Conservation (phyloP, 108 stramenopile genomes). For the Bacterosira constricta region DNA sequence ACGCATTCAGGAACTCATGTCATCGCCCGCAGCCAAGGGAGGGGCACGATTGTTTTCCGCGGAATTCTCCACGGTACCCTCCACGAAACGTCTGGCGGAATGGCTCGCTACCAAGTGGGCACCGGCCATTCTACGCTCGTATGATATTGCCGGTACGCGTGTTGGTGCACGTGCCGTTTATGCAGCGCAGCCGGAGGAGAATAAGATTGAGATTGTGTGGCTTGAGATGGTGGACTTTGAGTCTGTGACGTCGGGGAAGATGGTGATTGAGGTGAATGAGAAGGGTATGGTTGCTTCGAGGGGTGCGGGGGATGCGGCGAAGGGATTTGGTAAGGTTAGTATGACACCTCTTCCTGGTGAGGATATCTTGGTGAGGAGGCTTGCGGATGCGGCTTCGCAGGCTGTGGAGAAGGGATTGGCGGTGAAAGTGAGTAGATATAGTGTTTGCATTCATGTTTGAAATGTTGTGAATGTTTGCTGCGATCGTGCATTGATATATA, state of each 20-base stretch:
- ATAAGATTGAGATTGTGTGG: constrained; percentile 74
- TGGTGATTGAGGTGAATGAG: constrained; percentile 59
- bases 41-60: constrained; percentile 58
- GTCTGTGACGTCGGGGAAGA: constrained; percentile 64
- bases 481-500: neutral
- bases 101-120: constrained; percentile 90
- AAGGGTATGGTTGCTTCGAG: constrained; percentile 64
- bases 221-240: constrained; percentile 75
- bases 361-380: constrained; percentile 69
- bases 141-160: constrained; percentile 83
- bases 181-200: constrained; percentile 42
- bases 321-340: constrained; percentile 68
- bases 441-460: neutral
- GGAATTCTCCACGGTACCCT: constrained; percentile 62
- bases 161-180: constrained; percentile 76
- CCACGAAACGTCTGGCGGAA: constrained; percentile 67
- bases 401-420: constrained; percentile 87
- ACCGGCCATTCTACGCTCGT: constrained; percentile 76
- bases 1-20: constrained; percentile 40
- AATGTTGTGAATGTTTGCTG: neutral
- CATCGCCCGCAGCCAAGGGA: constrained; percentile 34
- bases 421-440: constrained; percentile 50
- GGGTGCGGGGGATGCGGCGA: constrained; percentile 63
- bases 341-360: constrained; percentile 70
- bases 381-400: constrained; percentile 80